Conservation (phyloP, 225 moss, liverwort and hornwort species). For the Physcomitrium patens region DNA sequence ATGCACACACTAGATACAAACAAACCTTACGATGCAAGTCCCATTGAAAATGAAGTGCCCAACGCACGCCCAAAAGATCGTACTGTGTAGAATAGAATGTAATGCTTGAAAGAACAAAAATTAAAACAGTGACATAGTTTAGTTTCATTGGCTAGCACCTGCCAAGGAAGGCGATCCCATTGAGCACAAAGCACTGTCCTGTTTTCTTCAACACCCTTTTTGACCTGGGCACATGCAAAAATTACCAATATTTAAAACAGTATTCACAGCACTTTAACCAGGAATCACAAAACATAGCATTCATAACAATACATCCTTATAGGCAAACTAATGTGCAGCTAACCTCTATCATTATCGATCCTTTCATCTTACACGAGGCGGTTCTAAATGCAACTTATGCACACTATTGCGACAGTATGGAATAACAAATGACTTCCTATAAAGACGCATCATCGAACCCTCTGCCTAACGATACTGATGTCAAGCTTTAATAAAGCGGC, state of each 20-base stretch:
- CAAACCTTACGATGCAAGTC: too few species aligned
- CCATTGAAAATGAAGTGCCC: too few species aligned
- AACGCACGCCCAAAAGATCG: too few species aligned
- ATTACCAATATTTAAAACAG: neutral
- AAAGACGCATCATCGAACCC: neutral
- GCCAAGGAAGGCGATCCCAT: conserved; percentile 91
- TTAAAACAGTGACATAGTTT: conserved; percentile 5
- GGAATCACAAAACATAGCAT: neutral
- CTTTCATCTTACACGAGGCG: conserved; percentile 2
- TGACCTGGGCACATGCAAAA: conserved; percentile 56
- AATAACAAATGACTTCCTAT: neutral
- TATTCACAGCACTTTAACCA: conserved; percentile 14
- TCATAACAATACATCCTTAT: conserved; percentile 8
- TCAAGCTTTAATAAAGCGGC: neutral
- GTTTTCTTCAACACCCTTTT: conserved; percentile 84
- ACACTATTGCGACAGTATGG: neutral
- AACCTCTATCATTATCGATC: conserved; percentile 17
- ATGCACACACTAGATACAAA: too few species aligned
- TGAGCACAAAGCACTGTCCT: conserved; percentile 83
- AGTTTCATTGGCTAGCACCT: conserved; percentile 51
- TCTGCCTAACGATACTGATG: neutral
- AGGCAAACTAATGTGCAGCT: neutral
- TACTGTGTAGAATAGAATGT: neutral
- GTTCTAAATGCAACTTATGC: conserved; percentile 5
- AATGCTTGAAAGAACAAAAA: conserved; percentile 9